Evolutionary conservation across 768 basidiomycete species (phyloP), one percentile per base, ranked within the genome.

Genomic region (Phanerochaete sordida): DNA sequence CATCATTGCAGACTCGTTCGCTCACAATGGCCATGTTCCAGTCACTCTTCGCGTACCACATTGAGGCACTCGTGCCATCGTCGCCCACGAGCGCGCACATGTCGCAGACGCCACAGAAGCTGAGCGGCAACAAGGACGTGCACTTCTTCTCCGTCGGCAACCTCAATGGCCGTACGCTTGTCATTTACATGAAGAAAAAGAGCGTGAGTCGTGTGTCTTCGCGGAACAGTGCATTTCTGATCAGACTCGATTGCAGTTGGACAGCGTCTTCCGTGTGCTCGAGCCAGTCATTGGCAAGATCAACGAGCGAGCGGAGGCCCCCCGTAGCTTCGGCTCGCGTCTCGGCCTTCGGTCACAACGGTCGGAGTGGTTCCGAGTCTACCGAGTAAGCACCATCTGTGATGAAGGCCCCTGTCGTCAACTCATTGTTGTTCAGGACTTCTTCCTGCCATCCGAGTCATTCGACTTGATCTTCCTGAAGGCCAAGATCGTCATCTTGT

Each of bases 161-260:
- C 51, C 80, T 98, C 21, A 85, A 88, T 51, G 90, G 89, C 13
- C 85, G 96, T 6, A 97, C 95, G 0, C 77, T 99, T 23, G 88
- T 98, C 26, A 86, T 96, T 45, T 96, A 92, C 70, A 95, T 97
- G 90, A 95, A 95, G 81, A 92, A 91, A 74, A 95, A 95, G 76
- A 91, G 91, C 45, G 85, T 85, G 64, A 35, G 82, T 70, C 3
- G n/a, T 51, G 56, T 31, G 69, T 45, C 67, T 3, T 27, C 21
- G 3, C 21, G 33, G 26, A 50, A n/a, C 8, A 19, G 13, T 47
- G 35, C 21, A 30, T 3, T 50, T 31, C 49, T 50, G 13, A 67
- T n/a, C 52, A 61, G 49, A 26, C 44, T 54, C 37, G 1, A 30
- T 48, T 33, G 23, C 53, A 86, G 81, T 79, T 91, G 64, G 93